Percentiles rank a stretch among this genome's conserved stretches.
Evolutionary conservation across 1,284 basidiomycete genomes (phyloP).

Genomic region (Trametes polyzona): DNA sequence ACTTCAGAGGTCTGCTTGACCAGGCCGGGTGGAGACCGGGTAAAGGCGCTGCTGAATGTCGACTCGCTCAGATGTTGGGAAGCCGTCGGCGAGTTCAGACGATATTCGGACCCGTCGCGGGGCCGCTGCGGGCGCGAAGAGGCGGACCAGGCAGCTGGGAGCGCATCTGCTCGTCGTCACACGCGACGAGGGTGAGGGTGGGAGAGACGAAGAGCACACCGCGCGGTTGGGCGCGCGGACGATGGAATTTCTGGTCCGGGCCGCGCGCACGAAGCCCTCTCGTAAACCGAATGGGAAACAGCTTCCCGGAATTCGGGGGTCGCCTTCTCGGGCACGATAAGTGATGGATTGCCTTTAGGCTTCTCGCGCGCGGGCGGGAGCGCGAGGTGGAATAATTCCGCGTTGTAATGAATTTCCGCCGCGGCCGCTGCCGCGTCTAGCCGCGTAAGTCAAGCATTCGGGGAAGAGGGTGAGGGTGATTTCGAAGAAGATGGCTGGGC

Average conservation of each 20-base stretch:
- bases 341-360: constrained; percentile 10
- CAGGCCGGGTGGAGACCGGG: too few relatives aligned
- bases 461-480: too few relatives aligned
- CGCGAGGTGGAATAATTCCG: too few relatives aligned
- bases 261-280: background rate
- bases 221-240: background rate
- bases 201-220: too few relatives aligned
- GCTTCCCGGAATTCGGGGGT: too few relatives aligned
- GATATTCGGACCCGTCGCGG: background rate
- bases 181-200: constrained; percentile 4
- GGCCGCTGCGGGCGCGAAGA: constrained; percentile 1
- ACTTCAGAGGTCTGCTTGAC: background rate
- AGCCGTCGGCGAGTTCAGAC: background rate
- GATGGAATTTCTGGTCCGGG: constrained; percentile 1
- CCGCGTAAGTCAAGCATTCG: too few relatives aligned
- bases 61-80: background rate
- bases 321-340: too few relatives aligned
- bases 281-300: too few relatives aligned
- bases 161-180: background rate
- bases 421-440: too few relatives aligned
- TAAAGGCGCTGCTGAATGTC: too few relatives aligned
- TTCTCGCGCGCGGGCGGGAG: background rate
- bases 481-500: background rate
- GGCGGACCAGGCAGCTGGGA: too few relatives aligned
- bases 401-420: too few relatives aligned